Conservation (phyloP, 1,139 yeast genomes). For the Suhomyces terraborum region DNA sequence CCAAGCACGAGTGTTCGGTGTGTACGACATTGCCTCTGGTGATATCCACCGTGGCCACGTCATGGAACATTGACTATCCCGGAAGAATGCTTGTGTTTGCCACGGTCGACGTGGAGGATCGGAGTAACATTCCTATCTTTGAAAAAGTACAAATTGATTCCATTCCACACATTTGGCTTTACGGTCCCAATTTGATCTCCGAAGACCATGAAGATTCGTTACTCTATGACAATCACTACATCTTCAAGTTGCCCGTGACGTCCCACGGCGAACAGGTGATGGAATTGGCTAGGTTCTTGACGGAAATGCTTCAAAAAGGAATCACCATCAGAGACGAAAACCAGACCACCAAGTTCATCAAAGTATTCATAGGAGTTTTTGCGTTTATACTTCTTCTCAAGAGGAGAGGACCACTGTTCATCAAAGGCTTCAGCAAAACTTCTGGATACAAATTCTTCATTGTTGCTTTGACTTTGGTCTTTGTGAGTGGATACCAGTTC, state of each 20-base stretch:
- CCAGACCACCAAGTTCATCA: conserved; percentile 42
- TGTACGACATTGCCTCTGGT: conserved; percentile 45
- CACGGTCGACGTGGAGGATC: conserved; percentile 51
- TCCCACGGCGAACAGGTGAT: conserved; percentile 34
- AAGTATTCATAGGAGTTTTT: conserved; percentile 51
- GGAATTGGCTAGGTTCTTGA: conserved; percentile 55
- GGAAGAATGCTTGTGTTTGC: conserved; percentile 46
- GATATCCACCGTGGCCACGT: conserved; percentile 40
- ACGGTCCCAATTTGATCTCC: conserved; percentile 48
- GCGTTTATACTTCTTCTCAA: conserved; percentile 49
- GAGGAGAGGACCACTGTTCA: conserved; percentile 44
- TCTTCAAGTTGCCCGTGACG: conserved; percentile 35
- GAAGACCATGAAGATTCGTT: conserved; percentile 17
- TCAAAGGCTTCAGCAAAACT: conserved; percentile 35
- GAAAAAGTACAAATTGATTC: conserved; percentile 42
- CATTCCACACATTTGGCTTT: conserved; percentile 66
- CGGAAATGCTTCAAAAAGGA: conserved; percentile 43
- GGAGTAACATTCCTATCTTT: conserved; percentile 38
- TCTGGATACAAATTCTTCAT: conserved; percentile 41
- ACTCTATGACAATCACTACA: conserved; percentile 33
- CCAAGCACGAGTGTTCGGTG: conserved; percentile 39
- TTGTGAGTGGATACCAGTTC: conserved; percentile 65
- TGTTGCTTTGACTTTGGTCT: conserved; percentile 42
- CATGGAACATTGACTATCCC: conserved; percentile 48
- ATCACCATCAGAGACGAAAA: conserved; percentile 47